Percentiles rank a stretch among this genome's conserved stretches.
Evolutionary conservation across 148 eudicot genomes (phyloP).

Genomic region (Bassia scoparia): DNA sequence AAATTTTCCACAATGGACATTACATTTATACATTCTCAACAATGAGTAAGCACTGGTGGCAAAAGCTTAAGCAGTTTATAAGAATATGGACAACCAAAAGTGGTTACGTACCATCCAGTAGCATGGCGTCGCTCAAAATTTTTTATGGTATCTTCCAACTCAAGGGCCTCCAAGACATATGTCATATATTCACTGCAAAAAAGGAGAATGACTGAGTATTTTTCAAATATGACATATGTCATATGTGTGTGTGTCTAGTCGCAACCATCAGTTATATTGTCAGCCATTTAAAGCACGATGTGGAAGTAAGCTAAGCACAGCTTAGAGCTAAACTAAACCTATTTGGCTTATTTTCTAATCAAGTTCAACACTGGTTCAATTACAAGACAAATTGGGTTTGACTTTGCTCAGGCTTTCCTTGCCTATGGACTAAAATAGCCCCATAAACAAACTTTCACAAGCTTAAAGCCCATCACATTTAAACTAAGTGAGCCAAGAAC

Average conservation of each 20-base stretch:
- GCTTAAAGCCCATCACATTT: background rate
- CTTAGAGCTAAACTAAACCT: background rate
- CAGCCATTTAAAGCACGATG: background rate
- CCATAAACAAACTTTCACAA: background rate
- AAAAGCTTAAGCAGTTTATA: background rate
- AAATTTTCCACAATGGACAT: background rate
- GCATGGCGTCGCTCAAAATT: slow-evolving; percentile 59
- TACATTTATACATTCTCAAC: background rate
- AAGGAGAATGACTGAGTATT: background rate
- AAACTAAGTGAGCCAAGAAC: no score
- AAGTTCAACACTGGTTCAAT: background rate
- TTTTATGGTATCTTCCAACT: slow-evolving; percentile 80
- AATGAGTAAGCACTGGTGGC: background rate
- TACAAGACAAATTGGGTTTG: background rate
- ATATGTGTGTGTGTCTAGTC: background rate
- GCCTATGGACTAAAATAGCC: background rate
- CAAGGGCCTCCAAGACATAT: slow-evolving; percentile 79
- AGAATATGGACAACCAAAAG: background rate
- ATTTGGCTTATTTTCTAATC: background rate
- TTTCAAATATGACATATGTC: background rate
- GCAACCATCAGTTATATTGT: background rate
- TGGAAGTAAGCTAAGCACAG: background rate
- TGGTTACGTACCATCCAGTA: slow-evolving; percentile 67
- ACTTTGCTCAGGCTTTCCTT: background rate
- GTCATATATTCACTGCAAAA: slow-evolving; percentile 80